Percentiles rank a stretch among this genome's conserved stretches.
Evolutionary conservation across 2,329 filamentous ascomycete genomes (phyloP).

Genomic region (Fusarium foetens): DNA sequence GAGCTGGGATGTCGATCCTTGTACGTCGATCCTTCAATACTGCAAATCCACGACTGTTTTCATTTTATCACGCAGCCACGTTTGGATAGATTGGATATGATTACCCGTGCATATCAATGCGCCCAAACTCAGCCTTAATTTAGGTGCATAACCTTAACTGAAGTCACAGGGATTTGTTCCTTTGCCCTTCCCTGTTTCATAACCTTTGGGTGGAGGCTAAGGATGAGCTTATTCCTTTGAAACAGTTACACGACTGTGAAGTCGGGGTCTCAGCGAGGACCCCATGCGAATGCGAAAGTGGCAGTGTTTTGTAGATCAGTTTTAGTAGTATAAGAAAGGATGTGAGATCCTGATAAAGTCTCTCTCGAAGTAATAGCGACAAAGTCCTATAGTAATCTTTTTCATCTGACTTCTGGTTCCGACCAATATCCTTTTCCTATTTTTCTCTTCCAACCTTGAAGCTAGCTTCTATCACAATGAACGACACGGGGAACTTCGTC

Average conservation of each 20-base stretch:
- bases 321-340: background rate
- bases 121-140: too few species aligned
- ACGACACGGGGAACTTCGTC: background rate
- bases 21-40: background rate
- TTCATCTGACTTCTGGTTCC: too few species aligned
- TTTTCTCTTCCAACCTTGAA: background rate
- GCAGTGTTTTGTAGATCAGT: slow-evolving; percentile 5
- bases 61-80: background rate
- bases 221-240: background rate
- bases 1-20: too few species aligned
- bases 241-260: background rate
- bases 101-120: background rate
- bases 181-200: background rate
- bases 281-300: slow-evolving; percentile 2
- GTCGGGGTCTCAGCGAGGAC: background rate
- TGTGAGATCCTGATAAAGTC: background rate
- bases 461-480: background rate
- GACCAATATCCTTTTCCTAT: too few species aligned
- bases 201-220: background rate
- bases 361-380: too few species aligned
- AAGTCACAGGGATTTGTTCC: background rate
- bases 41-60: background rate
- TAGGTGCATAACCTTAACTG: background rate
- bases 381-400: background rate
- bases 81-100: background rate